Base-by-base conservation (phyloP, 495 filamentous ascomycete species). In the Rhizodiscina lignyota region DNA sequence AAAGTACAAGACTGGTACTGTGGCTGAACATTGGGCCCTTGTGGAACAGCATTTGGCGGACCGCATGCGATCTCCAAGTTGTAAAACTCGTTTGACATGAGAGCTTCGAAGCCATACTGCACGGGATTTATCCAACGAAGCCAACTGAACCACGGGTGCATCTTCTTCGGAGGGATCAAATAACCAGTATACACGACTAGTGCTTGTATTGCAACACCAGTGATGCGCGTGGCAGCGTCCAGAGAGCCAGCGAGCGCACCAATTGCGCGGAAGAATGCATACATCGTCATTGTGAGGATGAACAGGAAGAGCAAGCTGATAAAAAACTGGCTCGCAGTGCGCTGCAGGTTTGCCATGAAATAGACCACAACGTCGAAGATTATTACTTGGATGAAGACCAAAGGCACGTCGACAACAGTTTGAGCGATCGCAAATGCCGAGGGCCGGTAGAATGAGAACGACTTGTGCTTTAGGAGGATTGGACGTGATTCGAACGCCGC, bases 131-230 rank as follows among this genome's bases (percentile, higher is more conserved):
- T 64, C 59, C 70, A 77, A 12, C 66, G 67, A 1, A 87, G 56
- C 83, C 83, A 92, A 34, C 68, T 66, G 34, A 86, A 74, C 79
- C 79, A 91, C 0, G 77, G 72, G 36, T 72, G 70, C 82, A 89
- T 86, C 36, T 75, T 66, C 28, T 55, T 61, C 0, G 68, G 70
- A 2, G 80, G 78, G 26, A 91, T 79, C 5, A 82, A 55, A 50
- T 77, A 94, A 19, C 83, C 83, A 10, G 79, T 85, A 49, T 87
- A 94, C 3, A 91, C 75, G 34, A 89, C 53, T 8, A 85, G 52
- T 1, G 66, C 67, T 37, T 70, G 60, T 8, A 82, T 70, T 1
- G 67, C 48, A 19, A 80, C 70, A 36, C 74, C 72, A 11, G 77
- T 75, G 21, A 79, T 52, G 18, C 67, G 58, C 21, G 73, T 75